A percentile compares a stretch with the other conserved stretches of the same genome.
These are phyloP conservation scores for Suillus decipiens DNA, from an alignment of 768 basidiomycete genomes.

Conservation along the genomic window DNA sequence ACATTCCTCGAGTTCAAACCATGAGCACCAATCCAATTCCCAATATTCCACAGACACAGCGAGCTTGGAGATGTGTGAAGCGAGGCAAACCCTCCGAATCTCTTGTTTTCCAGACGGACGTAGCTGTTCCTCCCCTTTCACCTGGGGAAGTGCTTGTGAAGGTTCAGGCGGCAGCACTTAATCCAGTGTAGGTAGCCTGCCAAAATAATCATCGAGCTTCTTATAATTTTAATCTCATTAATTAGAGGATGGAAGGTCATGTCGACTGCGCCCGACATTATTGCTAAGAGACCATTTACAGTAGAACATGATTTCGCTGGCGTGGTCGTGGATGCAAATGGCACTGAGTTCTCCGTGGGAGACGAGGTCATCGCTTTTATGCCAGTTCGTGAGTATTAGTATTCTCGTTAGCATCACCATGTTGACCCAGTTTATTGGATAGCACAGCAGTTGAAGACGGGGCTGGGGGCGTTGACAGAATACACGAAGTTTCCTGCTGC, in stretches of 20 bases:
- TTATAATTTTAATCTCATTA: conserved; percentile 23
- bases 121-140: conserved; percentile 35
- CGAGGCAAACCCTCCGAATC: conserved; percentile 33
- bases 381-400: conserved; percentile 33
- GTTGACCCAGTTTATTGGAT: conserved; percentile 5
- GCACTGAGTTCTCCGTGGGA: conserved; percentile 52
- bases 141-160: conserved; percentile 51
- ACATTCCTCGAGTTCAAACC: background rate
- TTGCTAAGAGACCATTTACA: conserved; percentile 49
- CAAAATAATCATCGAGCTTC: background rate
- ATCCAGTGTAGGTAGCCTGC: conserved; percentile 55
- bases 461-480: conserved; percentile 60
- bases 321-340: conserved; percentile 55
- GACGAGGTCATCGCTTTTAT: conserved; percentile 67
- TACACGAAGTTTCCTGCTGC: conserved; percentile 50
- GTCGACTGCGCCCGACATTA: conserved; percentile 45
- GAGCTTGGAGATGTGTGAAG: conserved; percentile 32
- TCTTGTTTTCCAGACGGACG: conserved; percentile 29
- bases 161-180: conserved; percentile 59
- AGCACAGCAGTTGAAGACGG: conserved; percentile 37
- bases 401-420: background rate
- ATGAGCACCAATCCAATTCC: background rate
- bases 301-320: conserved; percentile 69
- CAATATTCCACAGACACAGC: conserved; percentile 23
- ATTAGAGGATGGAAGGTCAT: conserved; percentile 63